phyloP scores from a whole-genome alignment of 2,329 filamentous ascomycete species.

The Aspergillaceae sp. region DNA sequence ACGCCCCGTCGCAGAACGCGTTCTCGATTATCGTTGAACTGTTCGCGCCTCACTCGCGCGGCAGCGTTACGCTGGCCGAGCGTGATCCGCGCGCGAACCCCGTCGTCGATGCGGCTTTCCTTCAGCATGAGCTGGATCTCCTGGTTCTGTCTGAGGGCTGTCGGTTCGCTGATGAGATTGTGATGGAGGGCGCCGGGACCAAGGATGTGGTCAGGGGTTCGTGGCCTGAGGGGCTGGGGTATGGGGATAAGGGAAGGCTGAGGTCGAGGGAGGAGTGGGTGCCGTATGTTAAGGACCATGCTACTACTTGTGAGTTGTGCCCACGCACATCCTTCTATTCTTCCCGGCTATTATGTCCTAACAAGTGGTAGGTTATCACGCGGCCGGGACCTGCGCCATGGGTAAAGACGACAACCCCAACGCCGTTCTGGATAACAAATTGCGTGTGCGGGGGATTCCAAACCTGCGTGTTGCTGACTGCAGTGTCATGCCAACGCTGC shows the following conservation, averaged over 20 bases:
- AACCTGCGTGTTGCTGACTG: conserved; percentile 48
- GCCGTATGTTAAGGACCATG: conserved; percentile 48
- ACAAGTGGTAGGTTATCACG: conserved; percentile 41
- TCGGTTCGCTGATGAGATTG: conserved; percentile 51
- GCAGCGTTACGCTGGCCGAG: conserved; percentile 45
- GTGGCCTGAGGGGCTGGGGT: conserved; percentile 47
- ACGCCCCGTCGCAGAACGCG: conserved; percentile 42
- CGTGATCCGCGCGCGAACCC: conserved; percentile 45
- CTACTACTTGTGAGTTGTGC: conserved; percentile 48
- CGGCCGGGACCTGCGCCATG: conserved; percentile 51
- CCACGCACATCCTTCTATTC: too few relatives aligned
- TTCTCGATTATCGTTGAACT: conserved; percentile 53
- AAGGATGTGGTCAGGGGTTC: conserved; percentile 52
- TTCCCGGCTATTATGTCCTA: background rate
- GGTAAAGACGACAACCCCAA: conserved; percentile 40
- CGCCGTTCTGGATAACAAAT: conserved; percentile 46
- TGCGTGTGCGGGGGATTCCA: conserved; percentile 46
- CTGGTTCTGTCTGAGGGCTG: conserved; percentile 53
- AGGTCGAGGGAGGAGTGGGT: conserved; percentile 52
- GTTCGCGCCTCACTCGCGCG: conserved; percentile 50
- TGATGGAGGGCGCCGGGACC: conserved; percentile 50
- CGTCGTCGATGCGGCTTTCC: conserved; percentile 50
- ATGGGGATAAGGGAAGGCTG: conserved; percentile 38
- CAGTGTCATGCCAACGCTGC: conserved; percentile 45
- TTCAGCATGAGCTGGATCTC: conserved; percentile 49